These are phyloP conservation scores for Termitomyces sp. DNA, from an alignment of 768 basidiomycete genomes.

Conservation along the genomic window DNA sequence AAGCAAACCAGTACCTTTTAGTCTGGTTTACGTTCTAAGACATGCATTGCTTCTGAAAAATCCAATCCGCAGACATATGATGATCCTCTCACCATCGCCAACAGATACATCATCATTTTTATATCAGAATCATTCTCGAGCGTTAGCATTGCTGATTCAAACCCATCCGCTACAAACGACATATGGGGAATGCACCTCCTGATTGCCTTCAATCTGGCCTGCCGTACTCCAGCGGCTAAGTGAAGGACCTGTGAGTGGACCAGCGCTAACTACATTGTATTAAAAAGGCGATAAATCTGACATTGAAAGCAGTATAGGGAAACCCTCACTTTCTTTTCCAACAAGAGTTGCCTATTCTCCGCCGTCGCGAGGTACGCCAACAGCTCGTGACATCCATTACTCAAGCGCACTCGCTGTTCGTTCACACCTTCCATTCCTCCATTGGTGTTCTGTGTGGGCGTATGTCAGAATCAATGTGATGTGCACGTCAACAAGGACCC, in stretches of 20 bases:
- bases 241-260: slow-evolving; percentile 14
- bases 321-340: slow-evolving; percentile 6
- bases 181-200: slow-evolving; percentile 9
- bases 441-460: background rate
- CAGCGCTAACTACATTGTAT: background rate
- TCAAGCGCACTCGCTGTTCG: background rate
- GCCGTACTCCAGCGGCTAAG: slow-evolving; percentile 16
- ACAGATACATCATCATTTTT: background rate
- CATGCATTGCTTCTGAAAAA: background rate
- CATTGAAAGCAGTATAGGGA: too few species aligned
- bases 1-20: background rate
- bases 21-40: background rate
- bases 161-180: slow-evolving; percentile 10
- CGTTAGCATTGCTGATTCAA: slow-evolving; percentile 7
- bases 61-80: background rate
- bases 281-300: background rate
- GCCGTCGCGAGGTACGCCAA: background rate
- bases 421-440: background rate
- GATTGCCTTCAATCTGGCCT: slow-evolving; percentile 9
- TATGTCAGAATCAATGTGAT: background rate
- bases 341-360: background rate
- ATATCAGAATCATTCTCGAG: slow-evolving; percentile 1
- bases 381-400: background rate
- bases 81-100: slow-evolving; percentile 6
- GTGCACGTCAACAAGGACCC: background rate